Base-by-base conservation (phyloP, 805 yeast species). In the Citeromyces nyonsensis region DNA sequence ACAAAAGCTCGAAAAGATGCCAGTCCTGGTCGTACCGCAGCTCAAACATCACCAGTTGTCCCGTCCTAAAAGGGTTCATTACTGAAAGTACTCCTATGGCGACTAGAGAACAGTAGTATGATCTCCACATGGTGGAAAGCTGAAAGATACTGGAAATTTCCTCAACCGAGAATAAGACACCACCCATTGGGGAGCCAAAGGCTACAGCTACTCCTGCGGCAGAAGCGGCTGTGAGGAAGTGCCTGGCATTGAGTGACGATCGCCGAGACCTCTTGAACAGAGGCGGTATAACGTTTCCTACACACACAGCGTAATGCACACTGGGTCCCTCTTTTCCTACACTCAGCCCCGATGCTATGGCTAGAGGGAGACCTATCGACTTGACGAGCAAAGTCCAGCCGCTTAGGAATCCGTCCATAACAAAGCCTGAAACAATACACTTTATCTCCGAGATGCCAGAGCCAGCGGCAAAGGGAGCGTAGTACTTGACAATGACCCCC, bases 181-280 rank as follows among this genome's bases (percentile, higher is more conserved):
- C 99, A 15, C 94, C 94, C 59, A 88, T 84, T 0, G 98, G 98
- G 9, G 86, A 72, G 0, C 95, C 97, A 59, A 91, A 91, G 0
- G 97, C 98, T 6, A 91, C 97, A 0, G 97, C 97, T 6, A 91
- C 97, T 33, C 99, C 99, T 1, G 98, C 95, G 3, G 95, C 97
- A 7, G 95, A 69, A 3, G 95, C 78, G 0, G 98, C 95, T 1
- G 88, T 74, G 33, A 91, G 56, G 33, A 78, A 69, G 39, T 80
- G 86, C 18, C 73, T 43, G 25, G 45, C 38, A 31, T 47, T 63
- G 4, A 61, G 49, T 8, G 69, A 66, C 13, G 68, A 60, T 33
- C 52, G 53, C n/a, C 56, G 50, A 41, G 65, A 69, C 36, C 52
- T 50, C 14, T 46, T 45, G 35, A 77, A 61, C n/a, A 30, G 15